phyloP scores from a whole-genome alignment of 768 basidiomycete species.

The Cystoderma amianthinum region DNA sequence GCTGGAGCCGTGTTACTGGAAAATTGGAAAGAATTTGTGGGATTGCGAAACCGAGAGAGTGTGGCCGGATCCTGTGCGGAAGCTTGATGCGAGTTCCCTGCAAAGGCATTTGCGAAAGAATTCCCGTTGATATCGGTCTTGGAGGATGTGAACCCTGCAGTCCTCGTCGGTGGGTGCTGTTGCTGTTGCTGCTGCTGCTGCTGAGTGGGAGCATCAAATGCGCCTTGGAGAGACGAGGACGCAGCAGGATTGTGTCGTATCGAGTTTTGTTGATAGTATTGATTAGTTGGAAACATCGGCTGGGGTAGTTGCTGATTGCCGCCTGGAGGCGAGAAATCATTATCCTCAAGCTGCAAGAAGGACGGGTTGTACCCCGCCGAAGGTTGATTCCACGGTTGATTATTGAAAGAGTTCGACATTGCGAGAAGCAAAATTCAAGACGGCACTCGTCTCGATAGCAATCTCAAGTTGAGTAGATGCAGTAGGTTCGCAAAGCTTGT shows the following conservation, averaged over 20 bases:
- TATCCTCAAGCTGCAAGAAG: conserved; percentile 30
- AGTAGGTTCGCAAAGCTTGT: too few species aligned
- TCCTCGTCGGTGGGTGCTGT: not conserved
- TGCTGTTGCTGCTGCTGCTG: conserved; percentile 13
- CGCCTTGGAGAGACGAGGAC: conserved; percentile 14
- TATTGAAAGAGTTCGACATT: conserved; percentile 18
- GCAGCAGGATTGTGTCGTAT: conserved; percentile 2
- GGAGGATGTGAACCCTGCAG: not conserved
- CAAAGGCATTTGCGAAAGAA: not conserved
- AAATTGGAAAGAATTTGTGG: not conserved
- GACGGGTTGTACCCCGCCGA: conserved; percentile 16
- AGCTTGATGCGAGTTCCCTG: not conserved
- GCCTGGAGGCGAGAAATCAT: conserved; percentile 8
- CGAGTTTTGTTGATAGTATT: conserved; percentile 8
- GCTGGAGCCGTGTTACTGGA: not conserved
- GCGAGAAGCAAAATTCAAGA: too few species aligned
- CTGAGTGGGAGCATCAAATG: conserved; percentile 9
- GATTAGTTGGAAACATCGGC: conserved; percentile 10
- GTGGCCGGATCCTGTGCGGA: not conserved
- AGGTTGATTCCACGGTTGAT: conserved; percentile 18
- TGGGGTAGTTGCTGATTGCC: conserved; percentile 12
- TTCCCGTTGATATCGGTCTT: not conserved
- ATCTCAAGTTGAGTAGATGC: too few species aligned
- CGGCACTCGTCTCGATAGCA: too few species aligned
- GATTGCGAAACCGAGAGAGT: not conserved